Percentiles rank a stretch among this genome's conserved stretches.
phyloP scores from a whole-genome alignment of 257 asterid species.

The Salvia splendens region DNA sequence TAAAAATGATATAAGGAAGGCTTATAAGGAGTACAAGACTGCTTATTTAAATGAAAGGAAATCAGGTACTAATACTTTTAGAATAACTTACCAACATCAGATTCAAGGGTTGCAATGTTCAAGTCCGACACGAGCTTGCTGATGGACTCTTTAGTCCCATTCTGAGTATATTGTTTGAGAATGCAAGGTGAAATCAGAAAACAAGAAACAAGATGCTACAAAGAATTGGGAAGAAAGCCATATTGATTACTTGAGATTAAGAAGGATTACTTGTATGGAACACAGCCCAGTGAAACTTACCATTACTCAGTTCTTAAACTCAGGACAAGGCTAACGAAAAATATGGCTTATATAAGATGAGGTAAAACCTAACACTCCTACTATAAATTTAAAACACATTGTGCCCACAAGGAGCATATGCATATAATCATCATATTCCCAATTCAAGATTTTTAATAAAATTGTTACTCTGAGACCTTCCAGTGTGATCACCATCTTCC shows the following conservation, averaged over 20 bases:
- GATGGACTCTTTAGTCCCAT: constrained; percentile 87
- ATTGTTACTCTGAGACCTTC: background rate
- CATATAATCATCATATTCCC: background rate
- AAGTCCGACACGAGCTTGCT: constrained; percentile 80
- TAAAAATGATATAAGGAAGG: background rate
- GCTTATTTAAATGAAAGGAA: constrained; percentile 12
- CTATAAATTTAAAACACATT: background rate
- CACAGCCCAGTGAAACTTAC: background rate
- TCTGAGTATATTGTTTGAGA: constrained; percentile 42
- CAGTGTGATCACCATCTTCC: background rate
- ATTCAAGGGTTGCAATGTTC: constrained; percentile 73
- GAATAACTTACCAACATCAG: constrained; percentile 79
- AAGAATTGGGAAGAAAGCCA: background rate
- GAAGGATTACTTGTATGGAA: too few species aligned
- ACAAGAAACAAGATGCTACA: constrained; percentile 22
- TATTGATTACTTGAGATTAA: background rate
- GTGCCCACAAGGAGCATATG: background rate
- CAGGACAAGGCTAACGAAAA: constrained; percentile 12
- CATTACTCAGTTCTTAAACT: constrained; percentile 19
- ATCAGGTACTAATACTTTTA: background rate
- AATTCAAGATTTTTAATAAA: background rate
- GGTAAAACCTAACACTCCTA: background rate
- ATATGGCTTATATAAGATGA: background rate
- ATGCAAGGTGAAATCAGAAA: constrained; percentile 19
- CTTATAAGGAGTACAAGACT: constrained; percentile 12